Evolutionary conservation across 1,284 basidiomycete genomes (phyloP), one percentile per base, ranked within the genome.

Genomic region (Irpex sp.): DNA sequence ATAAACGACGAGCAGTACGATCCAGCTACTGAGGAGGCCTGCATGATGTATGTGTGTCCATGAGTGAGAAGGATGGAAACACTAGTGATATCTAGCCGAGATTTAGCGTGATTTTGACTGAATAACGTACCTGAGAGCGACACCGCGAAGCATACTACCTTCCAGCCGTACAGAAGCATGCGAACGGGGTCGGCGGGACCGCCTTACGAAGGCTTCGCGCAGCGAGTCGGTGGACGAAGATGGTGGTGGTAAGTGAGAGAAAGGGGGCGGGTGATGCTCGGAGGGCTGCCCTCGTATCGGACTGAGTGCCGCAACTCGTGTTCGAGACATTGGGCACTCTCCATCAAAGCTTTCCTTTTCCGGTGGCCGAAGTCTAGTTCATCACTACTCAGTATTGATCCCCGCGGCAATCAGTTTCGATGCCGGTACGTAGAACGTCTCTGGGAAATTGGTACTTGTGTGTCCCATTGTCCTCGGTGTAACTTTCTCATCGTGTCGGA

Each of bases 11-110:
- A 79, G 72, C 50, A 84, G 70, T 21, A 79, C 78, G 54, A 76
- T 68, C 79, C 82, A 81, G 70, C 80, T 84, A 68, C 76, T 73
- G 47, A 83, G 61, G 53, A 82, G 70, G 39, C 84, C 84, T 85
- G 64, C 11, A 54, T 13, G 36, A 57, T n/a, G 21, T 47, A 26
- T 26, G 26, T 50, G 60, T 46, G 53, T 33, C 57, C 49, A 33
- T 46, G 58, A 15, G n/a, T 43, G 17, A 50, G 55, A 33, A 58
- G 57, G 17, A 13, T 21, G n/a, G 35, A 13, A 37, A 39, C 15
- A 50, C 31, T 54, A 55, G 39, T 5, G 35, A 17, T 60, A 60
- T 55, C 39, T n/a, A 26, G 35, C 36, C 35, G 26, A 26, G 37
- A 53, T 26, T 55, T 43, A 11, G 51, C 19, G 26, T 26, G 8